phyloP scores from a whole-genome alignment of 2,329 filamentous ascomycete genomes.

The Talaromyces rugulosus region DNA sequence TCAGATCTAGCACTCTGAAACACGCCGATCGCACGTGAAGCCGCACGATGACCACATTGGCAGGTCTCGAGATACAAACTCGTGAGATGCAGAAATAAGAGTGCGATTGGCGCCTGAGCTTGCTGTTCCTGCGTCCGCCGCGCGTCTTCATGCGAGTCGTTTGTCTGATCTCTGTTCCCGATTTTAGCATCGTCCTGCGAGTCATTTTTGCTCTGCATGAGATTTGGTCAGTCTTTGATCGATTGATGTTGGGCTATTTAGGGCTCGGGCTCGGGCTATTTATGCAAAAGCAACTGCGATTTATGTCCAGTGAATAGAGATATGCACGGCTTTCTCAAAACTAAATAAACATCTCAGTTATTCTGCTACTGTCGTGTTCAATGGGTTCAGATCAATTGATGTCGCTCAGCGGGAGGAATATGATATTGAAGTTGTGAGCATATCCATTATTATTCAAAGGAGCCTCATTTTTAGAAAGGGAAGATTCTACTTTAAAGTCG shows the following conservation, averaged over 20 bases:
- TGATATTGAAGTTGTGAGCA: background rate
- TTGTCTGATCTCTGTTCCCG: background rate
- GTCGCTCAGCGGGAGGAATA: too few relatives aligned
- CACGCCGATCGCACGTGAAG: background rate
- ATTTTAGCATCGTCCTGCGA: background rate
- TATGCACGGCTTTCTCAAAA: background rate
- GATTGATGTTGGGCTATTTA: background rate
- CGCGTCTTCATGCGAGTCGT: background rate
- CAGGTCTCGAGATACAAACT: background rate
- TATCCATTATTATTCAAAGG: too few relatives aligned
- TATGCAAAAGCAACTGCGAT: background rate
- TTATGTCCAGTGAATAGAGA: too few relatives aligned
- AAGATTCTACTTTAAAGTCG: too few relatives aligned
- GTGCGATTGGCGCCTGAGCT: background rate
- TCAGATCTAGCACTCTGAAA: background rate
- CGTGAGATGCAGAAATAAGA: background rate
- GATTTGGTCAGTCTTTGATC: background rate
- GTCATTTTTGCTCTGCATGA: background rate
- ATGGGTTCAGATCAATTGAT: too few relatives aligned
- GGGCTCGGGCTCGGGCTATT: too few relatives aligned
- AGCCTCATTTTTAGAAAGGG: too few relatives aligned
- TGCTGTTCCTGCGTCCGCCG: background rate
- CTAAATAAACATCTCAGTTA: too few relatives aligned
- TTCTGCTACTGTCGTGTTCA: too few relatives aligned
- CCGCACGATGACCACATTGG: background rate